Base-by-base conservation (phyloP, 2,329 filamentous ascomycete genomes). In the Trichoderma semiorbis region DNA sequence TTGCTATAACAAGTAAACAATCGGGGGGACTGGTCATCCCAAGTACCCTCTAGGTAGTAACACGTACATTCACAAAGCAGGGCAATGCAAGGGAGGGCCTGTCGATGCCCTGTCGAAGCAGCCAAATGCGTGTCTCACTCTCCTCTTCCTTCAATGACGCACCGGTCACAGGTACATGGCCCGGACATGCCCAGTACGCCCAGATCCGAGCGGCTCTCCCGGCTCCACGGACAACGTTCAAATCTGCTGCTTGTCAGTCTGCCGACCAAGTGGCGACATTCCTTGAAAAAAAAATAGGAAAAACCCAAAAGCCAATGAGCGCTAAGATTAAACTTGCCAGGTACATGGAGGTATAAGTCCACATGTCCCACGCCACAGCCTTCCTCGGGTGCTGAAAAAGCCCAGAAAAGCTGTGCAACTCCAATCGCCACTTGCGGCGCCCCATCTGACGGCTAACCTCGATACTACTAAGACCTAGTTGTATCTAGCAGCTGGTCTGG, bases 261-360 rank as follows among this genome's bases (percentile, higher is more conserved):
- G 64, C 50, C 64, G 64, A 67, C 64, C 64, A 30, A 67, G 64
- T 67, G 64, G 64, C 64, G 36, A 67, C 64, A 67, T 58, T 67
- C 64, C 64, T 57, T 50, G 43, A 21, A 50, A 50, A 50, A 50
- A 43, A 50, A 50, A 6, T 5, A n/a, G 7, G 7, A 43, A 47
- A 21, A 50, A 50, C 39, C 43, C 8, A 50, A 47, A 24, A 53
- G 47, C 47, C 43, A 50, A 62, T 62, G 58, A 32, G 58, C 58
- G 58, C n/a, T 50, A 50, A 50, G 18, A 50, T 50, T 21, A 21
- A 53, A 24, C 47, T 53, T 24, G n/a, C 47, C 47, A 53, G 47
- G 47, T 53, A 53, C 57, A 32, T 60, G 57, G 57, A 21, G 30
- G 28, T 34, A 60, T 60, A 60, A 60, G 57, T 60, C 57, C 57